Conservation (phyloP, 2,329 filamentous ascomycete genomes). For the Metarhizium sp. region DNA sequence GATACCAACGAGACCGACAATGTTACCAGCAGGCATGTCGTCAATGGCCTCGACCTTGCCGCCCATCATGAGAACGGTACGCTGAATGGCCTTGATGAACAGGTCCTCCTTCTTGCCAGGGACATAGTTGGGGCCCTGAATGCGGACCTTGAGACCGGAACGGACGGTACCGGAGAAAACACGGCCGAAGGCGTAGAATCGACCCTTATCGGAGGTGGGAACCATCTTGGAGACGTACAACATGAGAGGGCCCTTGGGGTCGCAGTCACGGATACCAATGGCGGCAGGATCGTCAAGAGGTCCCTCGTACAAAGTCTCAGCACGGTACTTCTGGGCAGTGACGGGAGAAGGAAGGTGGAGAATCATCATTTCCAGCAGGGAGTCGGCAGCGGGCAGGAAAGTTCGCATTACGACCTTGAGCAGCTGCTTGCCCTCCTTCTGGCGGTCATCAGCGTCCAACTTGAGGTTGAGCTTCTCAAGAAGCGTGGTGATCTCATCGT, state of each 20-base stretch:
- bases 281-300: conserved; percentile 84
- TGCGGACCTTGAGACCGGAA: conserved; percentile 98
- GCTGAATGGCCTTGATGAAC: conserved; percentile 98
- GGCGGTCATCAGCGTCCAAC: conserved; percentile 76
- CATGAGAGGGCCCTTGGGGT: conserved; percentile 97
- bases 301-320: conserved; percentile 98
- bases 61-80: conserved; percentile 99
- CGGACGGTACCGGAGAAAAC: conserved; percentile 98
- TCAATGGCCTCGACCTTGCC: conserved; percentile 98
- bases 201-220: conserved; percentile 97
- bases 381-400: conserved; percentile 96
- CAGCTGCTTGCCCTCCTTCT: conserved; percentile 93
- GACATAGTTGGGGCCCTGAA: conserved; percentile 97
- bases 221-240: conserved; percentile 99
- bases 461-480: conserved; percentile 93
- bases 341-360: conserved; percentile 95
- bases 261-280: conserved; percentile 97
- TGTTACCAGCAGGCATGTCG: conserved; percentile 98
- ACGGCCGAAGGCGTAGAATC: conserved; percentile 99
- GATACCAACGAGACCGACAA: conserved; percentile 97
- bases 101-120: conserved; percentile 98
- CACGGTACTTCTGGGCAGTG: conserved; percentile 95
- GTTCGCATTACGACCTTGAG: conserved; percentile 98
- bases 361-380: conserved; percentile 99
- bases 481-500: conserved; percentile 75